Percentiles rank a stretch among this genome's conserved stretches.
phyloP scores from a whole-genome alignment of 2,329 filamentous ascomycete species.

The Plenodomus lindquistii region DNA sequence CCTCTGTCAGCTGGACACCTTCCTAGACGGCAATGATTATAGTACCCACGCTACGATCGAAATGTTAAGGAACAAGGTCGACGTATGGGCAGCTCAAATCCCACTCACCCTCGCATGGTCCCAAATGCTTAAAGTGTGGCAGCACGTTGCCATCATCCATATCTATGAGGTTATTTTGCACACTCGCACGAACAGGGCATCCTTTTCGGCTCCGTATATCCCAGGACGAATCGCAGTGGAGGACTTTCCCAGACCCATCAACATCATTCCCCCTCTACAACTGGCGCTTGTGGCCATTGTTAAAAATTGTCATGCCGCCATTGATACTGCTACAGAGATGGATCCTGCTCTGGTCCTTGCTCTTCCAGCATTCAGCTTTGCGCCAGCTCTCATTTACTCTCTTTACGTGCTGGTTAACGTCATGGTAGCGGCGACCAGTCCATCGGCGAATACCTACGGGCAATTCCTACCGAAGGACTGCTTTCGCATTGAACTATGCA shows the following conservation, averaged over 20 bases:
- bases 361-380: slow-evolving; percentile 29
- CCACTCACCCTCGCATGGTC: slow-evolving; percentile 22
- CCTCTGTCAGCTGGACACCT: slow-evolving; percentile 22
- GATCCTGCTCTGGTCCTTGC: slow-evolving; percentile 26
- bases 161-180: slow-evolving; percentile 28
- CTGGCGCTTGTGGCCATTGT: slow-evolving; percentile 18
- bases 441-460: slow-evolving; percentile 4
- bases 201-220: slow-evolving; percentile 31
- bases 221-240: slow-evolving; percentile 29
- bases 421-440: background rate
- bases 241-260: slow-evolving; percentile 28
- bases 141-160: slow-evolving; percentile 28
- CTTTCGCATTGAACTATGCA: slow-evolving; percentile 27
- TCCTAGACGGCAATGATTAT: slow-evolving; percentile 26
- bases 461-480: slow-evolving; percentile 17
- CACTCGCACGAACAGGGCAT: slow-evolving; percentile 31
- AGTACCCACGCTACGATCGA: slow-evolving; percentile 20
- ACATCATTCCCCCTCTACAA: slow-evolving; percentile 20
- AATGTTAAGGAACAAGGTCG: slow-evolving; percentile 19
- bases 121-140: slow-evolving; percentile 27
- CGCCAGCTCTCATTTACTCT: slow-evolving; percentile 26
- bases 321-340: slow-evolving; percentile 25
- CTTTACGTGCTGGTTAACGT: slow-evolving; percentile 29
- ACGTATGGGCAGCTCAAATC: slow-evolving; percentile 28
- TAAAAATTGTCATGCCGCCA: slow-evolving; percentile 28